Conservation (phyloP, 768 basidiomycete genomes). For the Suillus subaureus region DNA sequence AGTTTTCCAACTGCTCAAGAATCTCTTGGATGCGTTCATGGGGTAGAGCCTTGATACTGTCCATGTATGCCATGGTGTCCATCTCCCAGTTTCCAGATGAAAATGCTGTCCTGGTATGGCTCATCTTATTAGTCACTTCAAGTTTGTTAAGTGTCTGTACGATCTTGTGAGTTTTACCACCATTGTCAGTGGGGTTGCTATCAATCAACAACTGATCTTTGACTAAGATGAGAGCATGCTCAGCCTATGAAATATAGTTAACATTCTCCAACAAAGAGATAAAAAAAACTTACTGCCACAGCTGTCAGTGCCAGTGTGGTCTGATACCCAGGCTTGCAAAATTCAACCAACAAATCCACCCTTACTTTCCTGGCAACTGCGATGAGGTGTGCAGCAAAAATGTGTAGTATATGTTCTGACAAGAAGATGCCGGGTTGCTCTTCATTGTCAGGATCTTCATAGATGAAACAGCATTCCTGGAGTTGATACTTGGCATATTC, state of each 20-base stretch:
- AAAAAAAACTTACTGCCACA: slow-evolving; percentile 10
- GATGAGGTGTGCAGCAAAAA: slow-evolving; percentile 10
- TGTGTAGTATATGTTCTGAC: slow-evolving; percentile 10
- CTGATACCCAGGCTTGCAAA: slow-evolving; percentile 3
- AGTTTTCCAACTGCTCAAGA: not conserved
- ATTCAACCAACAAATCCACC: slow-evolving; percentile 2
- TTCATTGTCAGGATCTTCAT: slow-evolving; percentile 6
- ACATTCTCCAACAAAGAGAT: slow-evolving; percentile 1
- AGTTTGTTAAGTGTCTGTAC: slow-evolving; percentile 13
- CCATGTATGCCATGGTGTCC: not conserved
- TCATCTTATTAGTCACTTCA: slow-evolving; percentile 7
- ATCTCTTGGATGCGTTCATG: not conserved
- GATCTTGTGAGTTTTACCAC: slow-evolving; percentile 9
- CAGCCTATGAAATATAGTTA: slow-evolving; percentile 8
- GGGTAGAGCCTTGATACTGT: not conserved
- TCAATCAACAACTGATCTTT: not conserved
- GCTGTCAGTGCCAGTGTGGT: slow-evolving; percentile 5
- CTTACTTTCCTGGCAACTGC: slow-evolving; percentile 1
- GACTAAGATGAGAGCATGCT: slow-evolving; percentile 9
- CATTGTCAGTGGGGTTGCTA: not conserved
- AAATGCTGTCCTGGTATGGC: not conserved
- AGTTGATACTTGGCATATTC: not conserved
- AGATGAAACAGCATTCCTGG: slow-evolving; percentile 6
- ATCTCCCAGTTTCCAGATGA: not conserved
- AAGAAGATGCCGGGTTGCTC: not conserved